Percentiles rank a stretch among this genome's conserved stretches.
These are phyloP conservation scores for Zymoseptoria passerinii DNA, from an alignment of 2,329 filamentous ascomycete genomes.

Conservation along the genomic window DNA sequence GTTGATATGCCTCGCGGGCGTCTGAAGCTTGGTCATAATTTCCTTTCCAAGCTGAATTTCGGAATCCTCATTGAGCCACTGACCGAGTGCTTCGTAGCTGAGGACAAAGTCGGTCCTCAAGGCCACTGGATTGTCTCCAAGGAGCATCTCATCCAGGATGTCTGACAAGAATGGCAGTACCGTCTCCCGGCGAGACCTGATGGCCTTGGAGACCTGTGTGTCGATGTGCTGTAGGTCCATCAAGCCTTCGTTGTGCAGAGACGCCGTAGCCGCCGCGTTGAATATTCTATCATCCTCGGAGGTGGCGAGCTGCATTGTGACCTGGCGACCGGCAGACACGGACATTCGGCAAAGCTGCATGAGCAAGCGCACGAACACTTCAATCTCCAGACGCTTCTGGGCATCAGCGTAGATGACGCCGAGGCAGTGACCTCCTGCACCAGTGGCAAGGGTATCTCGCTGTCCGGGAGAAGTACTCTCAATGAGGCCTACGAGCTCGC, in stretches of 20 bases:
- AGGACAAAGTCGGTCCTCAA: conserved; percentile 78
- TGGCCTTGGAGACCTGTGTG: conserved; percentile 61
- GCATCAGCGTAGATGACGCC: conserved; percentile 47
- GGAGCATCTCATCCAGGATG: conserved; percentile 67
- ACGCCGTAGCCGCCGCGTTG: conserved; percentile 53
- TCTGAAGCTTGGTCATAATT: conserved; percentile 59
- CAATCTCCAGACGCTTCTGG: conserved; percentile 50
- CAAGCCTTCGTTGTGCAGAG: conserved; percentile 51
- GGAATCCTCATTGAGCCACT: conserved; percentile 70
- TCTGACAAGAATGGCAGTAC: conserved; percentile 74
- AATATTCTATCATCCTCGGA: conserved; percentile 54
- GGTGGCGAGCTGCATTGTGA: conserved; percentile 43
- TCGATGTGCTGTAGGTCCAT: conserved; percentile 52
- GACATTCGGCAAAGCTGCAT: conserved; percentile 55
- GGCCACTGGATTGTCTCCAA: conserved; percentile 68
- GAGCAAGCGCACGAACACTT: conserved; percentile 54
- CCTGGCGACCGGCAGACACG: conserved; percentile 47
- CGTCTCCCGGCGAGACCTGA: conserved; percentile 60
- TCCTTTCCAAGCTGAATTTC: conserved; percentile 57
- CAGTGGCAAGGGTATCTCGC: conserved; percentile 49
- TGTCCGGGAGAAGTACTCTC: conserved; percentile 40
- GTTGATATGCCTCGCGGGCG: conserved; percentile 49
- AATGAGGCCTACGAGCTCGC: conserved; percentile 48
- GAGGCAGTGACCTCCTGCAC: conserved; percentile 42
- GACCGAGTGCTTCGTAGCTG: conserved; percentile 71